Evolutionary conservation across 1,284 basidiomycete species (phyloP).

Genomic region (Microbotryum intermedium): DNA sequence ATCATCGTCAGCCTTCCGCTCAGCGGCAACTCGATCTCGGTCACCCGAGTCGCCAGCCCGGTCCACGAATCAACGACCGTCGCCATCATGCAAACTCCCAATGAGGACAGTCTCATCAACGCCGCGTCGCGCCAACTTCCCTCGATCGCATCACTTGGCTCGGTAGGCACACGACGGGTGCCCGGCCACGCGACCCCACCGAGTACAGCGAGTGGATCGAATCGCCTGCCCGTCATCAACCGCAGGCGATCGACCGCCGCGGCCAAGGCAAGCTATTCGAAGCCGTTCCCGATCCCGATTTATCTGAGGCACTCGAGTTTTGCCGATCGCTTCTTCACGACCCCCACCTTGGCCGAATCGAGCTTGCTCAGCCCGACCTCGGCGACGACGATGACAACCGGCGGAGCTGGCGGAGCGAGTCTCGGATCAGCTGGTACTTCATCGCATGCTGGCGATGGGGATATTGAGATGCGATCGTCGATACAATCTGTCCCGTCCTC

Average conservation of each 20-base stretch:
- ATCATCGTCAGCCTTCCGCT: too few relatives aligned
- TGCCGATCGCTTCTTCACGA: conserved; percentile 15
- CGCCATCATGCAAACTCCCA: too few relatives aligned
- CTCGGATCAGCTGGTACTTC: background rate
- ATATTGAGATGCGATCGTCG: background rate
- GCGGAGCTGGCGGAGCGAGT: background rate
- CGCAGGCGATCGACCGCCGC: background rate
- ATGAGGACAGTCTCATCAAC: too few relatives aligned
- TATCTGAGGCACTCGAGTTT: conserved; percentile 18
- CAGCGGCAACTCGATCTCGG: too few relatives aligned
- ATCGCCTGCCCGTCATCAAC: conserved; percentile 9
- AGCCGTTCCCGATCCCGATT: conserved; percentile 17
- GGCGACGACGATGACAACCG: background rate
- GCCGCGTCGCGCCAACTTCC: too few relatives aligned
- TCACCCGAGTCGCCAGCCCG: too few relatives aligned
- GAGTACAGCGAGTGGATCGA: conserved; percentile 3
- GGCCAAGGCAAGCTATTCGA: background rate
- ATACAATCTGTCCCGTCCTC: background rate
- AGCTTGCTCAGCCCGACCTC: background rate
- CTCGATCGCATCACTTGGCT: too few relatives aligned
- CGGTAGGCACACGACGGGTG: background rate
- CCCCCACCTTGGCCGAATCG: background rate
- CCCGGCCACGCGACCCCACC: conserved; percentile 1
- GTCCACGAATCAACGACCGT: too few relatives aligned
- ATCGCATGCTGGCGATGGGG: background rate